These are phyloP conservation scores for Bryoglossum gracile DNA, from an alignment of 495 filamentous ascomycete species.

Conservation along the genomic window DNA sequence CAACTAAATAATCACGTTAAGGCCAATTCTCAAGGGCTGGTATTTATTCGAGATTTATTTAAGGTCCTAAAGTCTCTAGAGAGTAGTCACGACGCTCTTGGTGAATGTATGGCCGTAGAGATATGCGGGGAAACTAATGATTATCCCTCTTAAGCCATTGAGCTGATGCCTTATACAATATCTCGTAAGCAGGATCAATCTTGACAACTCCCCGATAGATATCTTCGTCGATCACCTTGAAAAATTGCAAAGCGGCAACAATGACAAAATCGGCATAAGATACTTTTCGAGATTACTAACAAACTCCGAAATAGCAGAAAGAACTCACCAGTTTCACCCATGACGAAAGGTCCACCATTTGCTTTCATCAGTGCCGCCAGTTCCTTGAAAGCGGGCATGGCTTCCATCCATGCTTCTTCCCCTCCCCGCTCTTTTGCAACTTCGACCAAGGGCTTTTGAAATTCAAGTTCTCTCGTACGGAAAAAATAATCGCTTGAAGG, in stretches of 20 bases:
- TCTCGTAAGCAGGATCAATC: not conserved
- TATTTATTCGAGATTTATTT: too few relatives aligned
- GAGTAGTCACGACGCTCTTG: too few relatives aligned
- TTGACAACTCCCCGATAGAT: not conserved
- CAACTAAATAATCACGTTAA: too few relatives aligned
- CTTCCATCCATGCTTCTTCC: conserved; percentile 14
- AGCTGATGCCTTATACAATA: not conserved
- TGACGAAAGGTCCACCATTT: conserved; percentile 9
- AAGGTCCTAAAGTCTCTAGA: too few relatives aligned
- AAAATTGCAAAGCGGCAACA: conserved; percentile 16
- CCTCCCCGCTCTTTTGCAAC: conserved; percentile 1
- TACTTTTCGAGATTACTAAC: conserved; percentile 9
- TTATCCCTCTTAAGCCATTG: not conserved
- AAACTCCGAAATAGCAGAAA: not conserved
- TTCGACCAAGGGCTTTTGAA: conserved; percentile 2
- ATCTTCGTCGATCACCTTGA: not conserved
- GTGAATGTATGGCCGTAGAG: too few relatives aligned
- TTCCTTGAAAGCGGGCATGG: not conserved
- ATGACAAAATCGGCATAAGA: conserved; percentile 38
- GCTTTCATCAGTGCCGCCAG: not conserved
- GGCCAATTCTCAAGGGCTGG: too few relatives aligned
- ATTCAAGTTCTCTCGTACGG: not conserved
- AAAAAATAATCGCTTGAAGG: conserved; percentile 1
- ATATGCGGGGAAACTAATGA: too few relatives aligned
- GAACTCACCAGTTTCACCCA: conserved; percentile 2